Conservation (phyloP, 192 early-diverging fungal genomes). For the Geranomyces variabilis region DNA sequence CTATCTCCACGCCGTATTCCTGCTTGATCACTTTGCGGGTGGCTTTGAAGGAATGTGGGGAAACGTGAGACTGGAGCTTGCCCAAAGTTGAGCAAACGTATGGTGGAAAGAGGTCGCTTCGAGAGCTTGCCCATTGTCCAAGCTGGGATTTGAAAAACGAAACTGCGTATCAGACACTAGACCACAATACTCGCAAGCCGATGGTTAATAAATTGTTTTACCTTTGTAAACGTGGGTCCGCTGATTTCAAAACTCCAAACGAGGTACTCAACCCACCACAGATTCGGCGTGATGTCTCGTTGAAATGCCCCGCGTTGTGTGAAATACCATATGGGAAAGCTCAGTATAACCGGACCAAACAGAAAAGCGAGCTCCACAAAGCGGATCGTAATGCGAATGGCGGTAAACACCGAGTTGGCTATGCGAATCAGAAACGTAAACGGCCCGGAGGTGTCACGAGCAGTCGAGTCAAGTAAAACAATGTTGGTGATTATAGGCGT, state of each 20-base stretch:
- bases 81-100: constrained; percentile 76
- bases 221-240: constrained; percentile 97
- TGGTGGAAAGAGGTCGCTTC: constrained; percentile 82
- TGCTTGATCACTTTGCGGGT: constrained; percentile 67
- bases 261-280: constrained; percentile 88
- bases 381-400: constrained; percentile 12
- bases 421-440: not conserved
- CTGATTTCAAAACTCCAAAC: constrained; percentile 80
- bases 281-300: constrained; percentile 4
- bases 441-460: not conserved
- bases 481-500: not conserved
- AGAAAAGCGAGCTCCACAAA: constrained; percentile 31
- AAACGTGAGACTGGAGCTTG: constrained; percentile 79
- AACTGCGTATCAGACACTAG: too few species aligned
- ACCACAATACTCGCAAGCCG: too few species aligned
- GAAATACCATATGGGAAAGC: constrained; percentile 37
- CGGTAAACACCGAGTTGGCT: not conserved
- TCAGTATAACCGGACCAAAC: constrained; percentile 36
- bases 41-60: constrained; percentile 71
- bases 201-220: constrained; percentile 25
- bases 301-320: not conserved
- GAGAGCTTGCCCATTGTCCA: constrained; percentile 92
- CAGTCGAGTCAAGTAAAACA: not conserved
- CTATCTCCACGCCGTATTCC: constrained; percentile 66
- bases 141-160: constrained; percentile 43